These are phyloP conservation scores for Fusarium succisae DNA, from an alignment of 2,329 filamentous ascomycete genomes.

Conservation along the genomic window DNA sequence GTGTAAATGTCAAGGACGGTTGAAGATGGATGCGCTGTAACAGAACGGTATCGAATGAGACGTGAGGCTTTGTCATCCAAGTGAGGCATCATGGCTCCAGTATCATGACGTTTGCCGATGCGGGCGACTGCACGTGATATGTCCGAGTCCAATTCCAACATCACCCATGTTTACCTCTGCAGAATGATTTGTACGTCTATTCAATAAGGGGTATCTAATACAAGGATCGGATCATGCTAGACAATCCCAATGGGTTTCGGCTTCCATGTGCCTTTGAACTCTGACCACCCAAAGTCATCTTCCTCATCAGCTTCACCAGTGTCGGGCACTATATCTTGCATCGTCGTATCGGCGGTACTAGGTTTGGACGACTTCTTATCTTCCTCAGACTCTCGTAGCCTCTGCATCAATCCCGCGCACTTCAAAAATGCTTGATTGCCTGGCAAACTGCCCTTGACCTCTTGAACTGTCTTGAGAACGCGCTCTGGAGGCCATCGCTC, in stretches of 20 bases:
- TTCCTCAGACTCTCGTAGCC: slow-evolving; percentile 42
- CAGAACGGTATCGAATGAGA: slow-evolving; percentile 32
- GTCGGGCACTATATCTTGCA: slow-evolving; percentile 14
- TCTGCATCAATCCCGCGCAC: slow-evolving; percentile 55
- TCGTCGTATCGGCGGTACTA: slow-evolving; percentile 6
- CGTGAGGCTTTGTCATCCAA: slow-evolving; percentile 41
- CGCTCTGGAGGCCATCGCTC: slow-evolving; percentile 49
- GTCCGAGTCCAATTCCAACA: background rate
- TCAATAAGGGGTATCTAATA: slow-evolving; percentile 24
- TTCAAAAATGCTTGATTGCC: slow-evolving; percentile 56
- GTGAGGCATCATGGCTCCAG: slow-evolving; percentile 28
- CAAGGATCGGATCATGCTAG: slow-evolving; percentile 40
- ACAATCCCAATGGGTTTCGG: slow-evolving; percentile 67
- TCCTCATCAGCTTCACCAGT: slow-evolving; percentile 39
- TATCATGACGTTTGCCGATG: slow-evolving; percentile 36
- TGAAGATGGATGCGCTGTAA: slow-evolving; percentile 6
- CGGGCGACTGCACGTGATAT: slow-evolving; percentile 37
- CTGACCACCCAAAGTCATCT: slow-evolving; percentile 54
- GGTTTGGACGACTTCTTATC: slow-evolving; percentile 17
- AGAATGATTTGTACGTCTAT: background rate
- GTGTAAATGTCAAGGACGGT: background rate
- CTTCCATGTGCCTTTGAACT: slow-evolving; percentile 63
- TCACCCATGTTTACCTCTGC: background rate
- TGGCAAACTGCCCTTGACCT: slow-evolving; percentile 52
- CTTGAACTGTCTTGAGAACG: slow-evolving; percentile 51